Base-by-base conservation (phyloP, 495 filamentous ascomycete species). In the Parachaetomium inaequale region DNA sequence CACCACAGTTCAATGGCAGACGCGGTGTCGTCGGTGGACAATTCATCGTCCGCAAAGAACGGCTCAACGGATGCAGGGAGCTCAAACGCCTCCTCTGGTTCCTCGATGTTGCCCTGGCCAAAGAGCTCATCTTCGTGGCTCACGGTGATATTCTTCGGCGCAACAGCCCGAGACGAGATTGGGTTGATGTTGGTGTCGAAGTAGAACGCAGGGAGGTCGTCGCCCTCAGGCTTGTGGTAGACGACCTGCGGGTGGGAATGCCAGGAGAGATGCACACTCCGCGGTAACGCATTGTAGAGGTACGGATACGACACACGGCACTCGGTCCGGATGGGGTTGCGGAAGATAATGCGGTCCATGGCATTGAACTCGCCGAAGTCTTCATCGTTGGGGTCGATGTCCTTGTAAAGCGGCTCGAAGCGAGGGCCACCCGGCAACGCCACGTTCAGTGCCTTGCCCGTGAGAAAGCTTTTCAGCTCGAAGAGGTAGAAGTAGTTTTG, bases 361-460 rank as follows among this genome's bases (percentile, higher is more conserved):
- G 93, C 95, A 68, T 99, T 99, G 84, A 99, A 99, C 75, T 99
- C 95, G 71, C 95, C 94, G 75, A 99, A 99, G 71, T 99, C 95
- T 74, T 99, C 95, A 68, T 98, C 93, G 68, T 99, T 98, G 32
- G 95, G 95, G 71, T 99, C 93, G 52, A 99, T 91, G 66, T 99
- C 95, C 76, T 99, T 99, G 81, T 98, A 99, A 12, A 99, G 76
- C 17, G 95, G 95, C 77, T 99, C 95, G 59, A 99, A 99, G 43
- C 94, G 87, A 64, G 95, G 95, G 38, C 95, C 95, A 72, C 95
- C 95, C 15, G 95, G 95, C 42, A 99, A 90, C 10, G 95, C 93
- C 55, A 98, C 93, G 66, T 99, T 99, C 52, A 99, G 77, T 2
- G 95, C 95, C 75, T 99, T 99, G 10, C 95, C 95, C 19, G 95